Percentiles rank a stretch among this genome's conserved stretches.
Evolutionary conservation across 83 land plant species (phyloP).

Genomic region (Diphasiastrum complanatum): DNA sequence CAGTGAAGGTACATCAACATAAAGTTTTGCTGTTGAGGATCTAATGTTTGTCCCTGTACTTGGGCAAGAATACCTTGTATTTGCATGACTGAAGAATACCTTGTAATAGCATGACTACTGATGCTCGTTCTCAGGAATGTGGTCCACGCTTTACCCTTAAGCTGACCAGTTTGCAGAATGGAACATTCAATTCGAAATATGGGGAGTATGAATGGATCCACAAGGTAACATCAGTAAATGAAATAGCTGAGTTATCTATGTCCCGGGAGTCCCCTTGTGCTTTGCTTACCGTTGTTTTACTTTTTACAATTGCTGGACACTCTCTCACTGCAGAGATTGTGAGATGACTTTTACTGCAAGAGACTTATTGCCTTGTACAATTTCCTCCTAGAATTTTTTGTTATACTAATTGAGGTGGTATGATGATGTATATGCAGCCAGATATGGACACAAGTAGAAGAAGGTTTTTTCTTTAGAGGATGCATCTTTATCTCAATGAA

Average conservation of each 20-base stretch:
- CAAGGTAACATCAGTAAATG: conserved; percentile 45
- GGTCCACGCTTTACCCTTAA: conserved; percentile 95
- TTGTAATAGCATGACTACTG: too few species aligned
- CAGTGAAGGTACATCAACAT: too few species aligned
- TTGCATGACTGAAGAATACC: too few species aligned
- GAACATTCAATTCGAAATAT: conserved; percentile 83
- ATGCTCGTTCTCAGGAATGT: conserved; percentile 85
- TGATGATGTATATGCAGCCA: conserved; percentile 27
- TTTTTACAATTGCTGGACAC: conserved; percentile 2
- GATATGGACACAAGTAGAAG: conserved; percentile 79
- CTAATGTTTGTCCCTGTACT: too few species aligned
- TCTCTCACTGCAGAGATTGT: conserved; percentile 1
- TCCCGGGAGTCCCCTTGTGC: background rate
- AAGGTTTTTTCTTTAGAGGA: conserved; percentile 63
- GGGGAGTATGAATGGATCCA: conserved; percentile 93
- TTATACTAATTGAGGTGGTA: conserved; percentile 4
- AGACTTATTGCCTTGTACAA: background rate
- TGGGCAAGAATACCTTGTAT: too few species aligned
- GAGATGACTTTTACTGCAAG: conserved; percentile 3
- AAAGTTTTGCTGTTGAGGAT: too few species aligned
- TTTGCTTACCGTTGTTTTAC: background rate
- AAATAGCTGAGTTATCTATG: background rate
- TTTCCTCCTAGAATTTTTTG: background rate
- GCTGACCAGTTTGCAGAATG: conserved; percentile 74
- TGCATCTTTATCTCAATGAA: too few species aligned